These are phyloP conservation scores for Eurotiales sp. DNA, from an alignment of 2,329 filamentous ascomycete genomes.

Conservation along the genomic window DNA sequence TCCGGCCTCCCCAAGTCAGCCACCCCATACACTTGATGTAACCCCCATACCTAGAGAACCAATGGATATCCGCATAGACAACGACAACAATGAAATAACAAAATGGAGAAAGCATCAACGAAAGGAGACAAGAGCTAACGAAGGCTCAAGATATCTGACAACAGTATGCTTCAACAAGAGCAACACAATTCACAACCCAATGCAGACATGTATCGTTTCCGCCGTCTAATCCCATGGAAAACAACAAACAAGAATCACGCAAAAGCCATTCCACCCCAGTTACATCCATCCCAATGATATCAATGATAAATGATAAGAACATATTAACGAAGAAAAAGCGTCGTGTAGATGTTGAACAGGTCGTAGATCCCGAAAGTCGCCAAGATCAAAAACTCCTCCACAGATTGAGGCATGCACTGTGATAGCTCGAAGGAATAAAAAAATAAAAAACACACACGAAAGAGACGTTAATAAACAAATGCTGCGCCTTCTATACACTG, in stretches of 20 bases:
- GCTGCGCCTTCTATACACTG: slow-evolving; percentile 40
- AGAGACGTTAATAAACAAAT: slow-evolving; percentile 27
- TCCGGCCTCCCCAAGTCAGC: slow-evolving; percentile 16
- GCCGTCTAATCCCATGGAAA: slow-evolving; percentile 32
- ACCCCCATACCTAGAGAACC: slow-evolving; percentile 29
- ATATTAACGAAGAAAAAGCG: slow-evolving; percentile 19
- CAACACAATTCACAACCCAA: slow-evolving; percentile 29
- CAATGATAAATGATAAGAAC: slow-evolving; percentile 18
- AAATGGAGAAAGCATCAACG: slow-evolving; percentile 17
- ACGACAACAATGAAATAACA: slow-evolving; percentile 18
- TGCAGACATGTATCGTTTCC: slow-evolving; percentile 45
- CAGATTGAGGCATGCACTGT: slow-evolving; percentile 31
- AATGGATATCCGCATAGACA: slow-evolving; percentile 19
- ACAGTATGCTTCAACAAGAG: slow-evolving; percentile 6
- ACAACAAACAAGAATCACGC: slow-evolving; percentile 25
- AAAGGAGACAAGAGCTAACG: slow-evolving; percentile 15
- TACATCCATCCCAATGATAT: slow-evolving; percentile 22
- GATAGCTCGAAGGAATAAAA: slow-evolving; percentile 17
- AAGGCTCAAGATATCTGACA: slow-evolving; percentile 19
- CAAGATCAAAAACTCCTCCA: slow-evolving; percentile 31
- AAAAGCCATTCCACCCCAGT: slow-evolving; percentile 33
- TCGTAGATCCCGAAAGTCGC: slow-evolving; percentile 26
- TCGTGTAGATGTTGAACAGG: slow-evolving; percentile 22
- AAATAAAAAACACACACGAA: slow-evolving; percentile 11
- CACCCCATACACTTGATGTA: slow-evolving; percentile 24